Percentiles rank a stretch among this genome's conserved stretches.
These are phyloP conservation scores for Papiliotrema terrestris DNA, from an alignment of 1,284 basidiomycete species.

Conservation along the genomic window DNA sequence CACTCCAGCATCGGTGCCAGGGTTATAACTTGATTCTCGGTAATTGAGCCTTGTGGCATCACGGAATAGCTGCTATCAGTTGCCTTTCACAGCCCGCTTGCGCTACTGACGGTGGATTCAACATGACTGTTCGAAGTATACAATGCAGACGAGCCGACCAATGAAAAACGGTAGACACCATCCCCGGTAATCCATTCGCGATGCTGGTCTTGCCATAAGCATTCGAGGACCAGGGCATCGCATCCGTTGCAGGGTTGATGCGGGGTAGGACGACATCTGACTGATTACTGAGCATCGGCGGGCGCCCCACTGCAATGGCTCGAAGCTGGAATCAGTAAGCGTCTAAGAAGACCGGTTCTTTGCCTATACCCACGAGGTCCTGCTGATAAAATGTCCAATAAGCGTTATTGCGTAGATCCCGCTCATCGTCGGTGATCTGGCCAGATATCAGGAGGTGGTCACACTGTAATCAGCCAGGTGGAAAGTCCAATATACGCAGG, in stretches of 20 bases:
- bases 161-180: slow-evolving; percentile 13
- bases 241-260: slow-evolving; percentile 13
- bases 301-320: slow-evolving; percentile 17
- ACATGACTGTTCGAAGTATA: slow-evolving; percentile 8
- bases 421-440: slow-evolving; percentile 17
- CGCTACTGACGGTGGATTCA: slow-evolving; percentile 14
- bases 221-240: slow-evolving; percentile 4
- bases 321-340: slow-evolving; percentile 10
- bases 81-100: background rate
- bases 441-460: slow-evolving; percentile 9
- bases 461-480: slow-evolving; percentile 4
- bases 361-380: slow-evolving; percentile 9
- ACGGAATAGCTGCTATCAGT: slow-evolving; percentile 11
- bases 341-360: background rate
- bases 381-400: slow-evolving; percentile 22
- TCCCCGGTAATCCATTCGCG: slow-evolving; percentile 5
- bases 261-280: slow-evolving; percentile 5
- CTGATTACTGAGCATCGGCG: slow-evolving; percentile 11
- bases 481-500: background rate
- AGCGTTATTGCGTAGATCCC: slow-evolving; percentile 12
- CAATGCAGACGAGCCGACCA: slow-evolving; percentile 15
- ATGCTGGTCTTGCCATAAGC: background rate
- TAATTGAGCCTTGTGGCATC: background rate
- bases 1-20: background rate
- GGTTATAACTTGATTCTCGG: background rate